Percentiles rank a stretch among this genome's conserved stretches.
These are phyloP conservation scores for Starmerella riodocensis DNA, from an alignment of 805 yeast genomes.

Conservation along the genomic window DNA sequence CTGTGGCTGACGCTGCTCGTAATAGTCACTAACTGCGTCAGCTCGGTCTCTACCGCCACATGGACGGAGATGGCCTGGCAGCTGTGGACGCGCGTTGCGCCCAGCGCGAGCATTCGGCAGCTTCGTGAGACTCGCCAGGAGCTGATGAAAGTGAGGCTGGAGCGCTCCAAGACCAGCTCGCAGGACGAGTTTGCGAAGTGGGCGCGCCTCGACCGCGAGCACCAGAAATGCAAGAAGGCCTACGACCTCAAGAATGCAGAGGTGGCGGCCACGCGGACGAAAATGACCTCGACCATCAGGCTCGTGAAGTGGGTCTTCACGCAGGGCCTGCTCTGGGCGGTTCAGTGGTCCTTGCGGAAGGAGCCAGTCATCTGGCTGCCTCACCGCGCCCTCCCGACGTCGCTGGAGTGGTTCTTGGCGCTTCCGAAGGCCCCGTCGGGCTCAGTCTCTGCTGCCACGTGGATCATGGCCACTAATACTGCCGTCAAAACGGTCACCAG, in stretches of 20 bases:
- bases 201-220: slow-evolving; percentile 76
- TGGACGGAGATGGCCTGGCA: slow-evolving; percentile 32
- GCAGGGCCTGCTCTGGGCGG: slow-evolving; percentile 31
- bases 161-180: slow-evolving; percentile 55
- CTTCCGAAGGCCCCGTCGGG: slow-evolving; percentile 53
- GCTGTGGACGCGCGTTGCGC: slow-evolving; percentile 28
- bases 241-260: slow-evolving; percentile 32
- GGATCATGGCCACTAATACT: slow-evolving; percentile 14
- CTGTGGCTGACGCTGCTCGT: slow-evolving; percentile 17
- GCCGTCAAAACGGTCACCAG: slow-evolving; percentile 1
- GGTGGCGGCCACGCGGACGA: slow-evolving; percentile 30
- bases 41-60: slow-evolving; percentile 16
- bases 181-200: slow-evolving; percentile 92
- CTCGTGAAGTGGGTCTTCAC: slow-evolving; percentile 31
- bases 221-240: slow-evolving; percentile 44
- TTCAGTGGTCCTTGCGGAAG: slow-evolving; percentile 43
- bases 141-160: slow-evolving; percentile 36
- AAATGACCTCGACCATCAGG: slow-evolving; percentile 29
- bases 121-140: slow-evolving; percentile 32
- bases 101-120: slow-evolving; percentile 26
- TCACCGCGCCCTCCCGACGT: slow-evolving; percentile 40
- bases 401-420: slow-evolving; percentile 44
- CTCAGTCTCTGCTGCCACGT: slow-evolving; percentile 38
- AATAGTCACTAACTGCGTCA: slow-evolving; percentile 16
- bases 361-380: slow-evolving; percentile 48